Evolutionary conservation across 2,329 filamentous ascomycete genomes (phyloP).

Genomic region (Hyphodiscus sp.): DNA sequence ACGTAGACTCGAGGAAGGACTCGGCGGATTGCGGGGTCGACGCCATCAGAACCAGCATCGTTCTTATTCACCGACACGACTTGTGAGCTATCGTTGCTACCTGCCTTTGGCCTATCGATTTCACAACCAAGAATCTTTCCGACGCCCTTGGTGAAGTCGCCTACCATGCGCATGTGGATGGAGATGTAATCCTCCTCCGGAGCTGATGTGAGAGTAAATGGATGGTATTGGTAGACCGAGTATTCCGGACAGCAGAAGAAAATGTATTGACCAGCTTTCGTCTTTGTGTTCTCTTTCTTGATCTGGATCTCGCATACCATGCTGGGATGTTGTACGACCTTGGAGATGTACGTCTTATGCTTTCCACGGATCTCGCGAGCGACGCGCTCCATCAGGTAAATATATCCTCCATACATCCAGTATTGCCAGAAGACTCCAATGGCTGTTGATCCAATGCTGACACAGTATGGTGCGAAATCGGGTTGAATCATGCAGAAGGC

Average conservation of each 20-base stretch:
- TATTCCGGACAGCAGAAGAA: slow-evolving; percentile 83
- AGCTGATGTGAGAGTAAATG: slow-evolving; percentile 79
- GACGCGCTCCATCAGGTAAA: slow-evolving; percentile 73
- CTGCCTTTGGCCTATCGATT: slow-evolving; percentile 50
- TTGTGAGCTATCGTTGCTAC: slow-evolving; percentile 46
- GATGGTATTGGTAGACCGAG: slow-evolving; percentile 83
- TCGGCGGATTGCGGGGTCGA: slow-evolving; percentile 64
- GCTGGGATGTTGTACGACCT: slow-evolving; percentile 83
- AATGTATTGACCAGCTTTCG: slow-evolving; percentile 77
- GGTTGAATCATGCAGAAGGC: slow-evolving; percentile 88
- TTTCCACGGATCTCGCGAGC: slow-evolving; percentile 72
- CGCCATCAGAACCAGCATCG: slow-evolving; percentile 40
- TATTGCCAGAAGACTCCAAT: slow-evolving; percentile 84
- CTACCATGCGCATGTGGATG: slow-evolving; percentile 76
- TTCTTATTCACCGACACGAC: slow-evolving; percentile 62
- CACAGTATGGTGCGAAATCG: slow-evolving; percentile 73
- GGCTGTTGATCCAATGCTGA: slow-evolving; percentile 56
- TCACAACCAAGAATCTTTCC: slow-evolving; percentile 70
- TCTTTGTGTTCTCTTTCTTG: slow-evolving; percentile 83
- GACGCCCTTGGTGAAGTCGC: slow-evolving; percentile 70
- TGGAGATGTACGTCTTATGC: slow-evolving; percentile 81
- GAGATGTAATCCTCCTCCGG: slow-evolving; percentile 89
- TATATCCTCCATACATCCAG: slow-evolving; percentile 78
- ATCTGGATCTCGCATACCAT: slow-evolving; percentile 89
- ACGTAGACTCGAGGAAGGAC: slow-evolving; percentile 76